phyloP scores from a whole-genome alignment of 768 basidiomycete species.

The Naganishia friedmannii region DNA sequence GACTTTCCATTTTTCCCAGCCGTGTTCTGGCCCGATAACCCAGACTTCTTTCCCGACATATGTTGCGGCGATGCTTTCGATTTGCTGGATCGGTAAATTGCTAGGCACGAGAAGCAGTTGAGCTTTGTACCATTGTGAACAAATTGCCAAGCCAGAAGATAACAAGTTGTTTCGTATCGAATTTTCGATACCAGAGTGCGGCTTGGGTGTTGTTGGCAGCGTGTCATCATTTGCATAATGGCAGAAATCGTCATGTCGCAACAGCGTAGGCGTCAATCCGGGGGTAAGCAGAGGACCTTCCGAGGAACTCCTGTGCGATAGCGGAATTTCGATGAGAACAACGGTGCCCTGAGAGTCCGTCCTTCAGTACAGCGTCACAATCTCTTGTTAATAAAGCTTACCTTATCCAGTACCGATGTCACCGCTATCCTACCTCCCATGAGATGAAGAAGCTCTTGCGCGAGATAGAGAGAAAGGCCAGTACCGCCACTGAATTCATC shows the following conservation, averaged over 20 bases:
- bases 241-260: not conserved
- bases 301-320: not conserved
- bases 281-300: not conserved
- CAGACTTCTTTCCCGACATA: conserved; percentile 1
- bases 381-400: not conserved
- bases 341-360: conserved; percentile 2
- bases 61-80: not conserved
- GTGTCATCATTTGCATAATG: not conserved
- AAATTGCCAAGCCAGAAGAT: not conserved
- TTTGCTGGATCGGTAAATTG: not conserved
- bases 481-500: conserved; percentile 13
- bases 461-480: conserved; percentile 12
- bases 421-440: conserved; percentile 13
- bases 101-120: not conserved
- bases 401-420: not conserved
- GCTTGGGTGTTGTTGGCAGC: not conserved
- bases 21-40: not conserved
- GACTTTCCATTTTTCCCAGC: not conserved
- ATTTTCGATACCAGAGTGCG: not conserved
- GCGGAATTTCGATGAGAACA: conserved; percentile 1
- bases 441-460: conserved; percentile 7
- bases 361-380: not conserved
- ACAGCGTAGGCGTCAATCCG: not conserved
- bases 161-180: not conserved
- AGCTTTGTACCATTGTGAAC: not conserved